These are phyloP conservation scores for Theobroma grandiflorum DNA, from an alignment of 441 rosid genomes.

Conservation along the genomic window DNA sequence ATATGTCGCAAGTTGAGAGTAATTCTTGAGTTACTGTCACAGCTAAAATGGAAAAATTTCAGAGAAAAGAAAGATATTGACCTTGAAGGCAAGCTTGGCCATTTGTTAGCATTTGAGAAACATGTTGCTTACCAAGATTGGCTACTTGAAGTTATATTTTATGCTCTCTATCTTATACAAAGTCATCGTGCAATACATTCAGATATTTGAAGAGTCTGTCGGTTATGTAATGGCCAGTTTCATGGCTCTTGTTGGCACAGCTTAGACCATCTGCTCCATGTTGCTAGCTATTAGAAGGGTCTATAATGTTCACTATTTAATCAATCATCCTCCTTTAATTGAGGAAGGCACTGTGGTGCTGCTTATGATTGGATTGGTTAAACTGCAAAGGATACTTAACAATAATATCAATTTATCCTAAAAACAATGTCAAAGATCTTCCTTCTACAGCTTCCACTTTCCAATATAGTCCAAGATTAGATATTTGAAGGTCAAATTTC, in stretches of 20 bases:
- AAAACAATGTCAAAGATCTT: background rate
- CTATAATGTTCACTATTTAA: background rate
- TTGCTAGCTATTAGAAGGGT: slow-evolving; percentile 3
- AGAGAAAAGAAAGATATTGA: background rate
- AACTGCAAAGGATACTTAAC: background rate
- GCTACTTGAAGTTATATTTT: background rate
- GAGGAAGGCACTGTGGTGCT: background rate
- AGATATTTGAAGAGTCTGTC: slow-evolving; percentile 9
- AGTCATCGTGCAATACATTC: background rate
- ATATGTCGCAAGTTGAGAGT: background rate
- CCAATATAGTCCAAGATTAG: slow-evolving; percentile 8
- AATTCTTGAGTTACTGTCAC: background rate
- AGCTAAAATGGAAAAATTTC: slow-evolving; percentile 10
- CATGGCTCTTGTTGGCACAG: slow-evolving; percentile 16
- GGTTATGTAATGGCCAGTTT: slow-evolving; percentile 9
- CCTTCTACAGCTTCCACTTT: background rate
- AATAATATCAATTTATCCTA: background rate
- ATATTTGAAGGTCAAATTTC: background rate
- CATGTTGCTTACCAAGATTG: background rate
- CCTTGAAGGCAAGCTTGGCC: background rate
- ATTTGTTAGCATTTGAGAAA: background rate
- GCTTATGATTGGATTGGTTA: background rate
- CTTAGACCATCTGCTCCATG: slow-evolving; percentile 15
- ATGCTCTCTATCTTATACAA: background rate
- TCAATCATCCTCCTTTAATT: background rate